Evolutionary conservation across 768 basidiomycete species (phyloP).

Genomic region (Auriscalpium vulgare): DNA sequence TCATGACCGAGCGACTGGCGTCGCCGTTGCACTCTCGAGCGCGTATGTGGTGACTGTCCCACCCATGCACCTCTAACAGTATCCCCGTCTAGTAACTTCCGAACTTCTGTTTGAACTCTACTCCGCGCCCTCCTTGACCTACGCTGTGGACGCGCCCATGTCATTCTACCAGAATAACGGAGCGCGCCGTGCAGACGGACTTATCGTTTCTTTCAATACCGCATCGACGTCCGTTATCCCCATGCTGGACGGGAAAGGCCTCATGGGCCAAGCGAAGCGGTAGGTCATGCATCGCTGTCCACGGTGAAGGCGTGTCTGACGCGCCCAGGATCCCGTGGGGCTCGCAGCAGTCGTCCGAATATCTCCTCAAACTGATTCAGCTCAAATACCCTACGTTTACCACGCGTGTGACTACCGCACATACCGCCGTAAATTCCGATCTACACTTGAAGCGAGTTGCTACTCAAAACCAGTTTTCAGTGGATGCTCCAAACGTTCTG

Average conservation of each 20-base stretch:
- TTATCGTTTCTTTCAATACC: slow-evolving; percentile 87
- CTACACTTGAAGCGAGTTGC: neutral
- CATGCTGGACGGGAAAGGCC: slow-evolving; percentile 70
- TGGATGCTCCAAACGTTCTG: slow-evolving; percentile 90
- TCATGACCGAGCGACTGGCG: slow-evolving; percentile 89
- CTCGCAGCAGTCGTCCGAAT: slow-evolving; percentile 80
- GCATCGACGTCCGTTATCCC: slow-evolving; percentile 89
- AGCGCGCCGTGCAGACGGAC: slow-evolving; percentile 53
- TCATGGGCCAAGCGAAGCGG: slow-evolving; percentile 85
- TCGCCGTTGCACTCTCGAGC: slow-evolving; percentile 86
- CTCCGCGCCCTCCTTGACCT: slow-evolving; percentile 75
- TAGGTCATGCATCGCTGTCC: slow-evolving; percentile 24
- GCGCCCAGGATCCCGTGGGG: slow-evolving; percentile 87
- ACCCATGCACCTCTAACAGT: neutral
- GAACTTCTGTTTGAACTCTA: slow-evolving; percentile 97
- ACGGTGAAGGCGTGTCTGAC: neutral
- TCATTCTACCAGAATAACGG: slow-evolving; percentile 81
- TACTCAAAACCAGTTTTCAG: slow-evolving; percentile 30
- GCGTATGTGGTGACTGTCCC: slow-evolving; percentile 40
- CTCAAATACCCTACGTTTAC: slow-evolving; percentile 94
- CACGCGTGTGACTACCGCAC: slow-evolving; percentile 66
- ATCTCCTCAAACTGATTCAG: slow-evolving; percentile 87
- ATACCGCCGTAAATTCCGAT: slow-evolving; percentile 56
- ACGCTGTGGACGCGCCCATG: slow-evolving; percentile 86
- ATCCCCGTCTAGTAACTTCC: slow-evolving; percentile 61